Percentiles rank a stretch among this genome's conserved stretches.
phyloP scores from a whole-genome alignment of 176 grass and related monocot species.

The Pontederia crassipes region DNA sequence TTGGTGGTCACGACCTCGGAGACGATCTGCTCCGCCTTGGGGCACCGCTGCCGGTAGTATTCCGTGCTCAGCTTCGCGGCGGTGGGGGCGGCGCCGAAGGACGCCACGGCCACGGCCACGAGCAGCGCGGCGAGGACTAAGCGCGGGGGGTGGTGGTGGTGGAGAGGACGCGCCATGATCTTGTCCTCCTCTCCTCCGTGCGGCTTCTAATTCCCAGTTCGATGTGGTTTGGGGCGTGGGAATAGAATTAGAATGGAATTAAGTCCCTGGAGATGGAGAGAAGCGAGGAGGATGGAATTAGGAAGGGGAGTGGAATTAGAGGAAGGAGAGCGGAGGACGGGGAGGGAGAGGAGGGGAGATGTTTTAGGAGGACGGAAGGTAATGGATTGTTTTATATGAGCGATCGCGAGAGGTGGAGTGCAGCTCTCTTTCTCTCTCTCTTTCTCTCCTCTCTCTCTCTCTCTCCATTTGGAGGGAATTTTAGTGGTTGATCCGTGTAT shows the following conservation, averaged over 20 bases:
- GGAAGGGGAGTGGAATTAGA: neutral
- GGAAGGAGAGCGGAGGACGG: too few species aligned
- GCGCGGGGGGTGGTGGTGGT: neutral
- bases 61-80: neutral
- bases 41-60: constrained; percentile 5
- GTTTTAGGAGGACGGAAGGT: too few species aligned
- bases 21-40: neutral
- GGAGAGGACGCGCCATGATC: neutral
- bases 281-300: neutral
- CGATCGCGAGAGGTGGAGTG: too few species aligned
- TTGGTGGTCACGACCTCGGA: neutral
- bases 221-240: neutral
- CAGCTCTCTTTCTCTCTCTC: too few species aligned
- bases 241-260: neutral
- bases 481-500: too few species aligned
- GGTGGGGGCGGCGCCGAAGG: neutral
- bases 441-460: too few species aligned
- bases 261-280: neutral
- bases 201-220: too few species aligned
- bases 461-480: too few species aligned
- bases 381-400: too few species aligned
- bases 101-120: neutral
- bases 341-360: too few species aligned
- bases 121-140: neutral
- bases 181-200: too few species aligned